phyloP scores from a whole-genome alignment of 1,139 yeast species.

The Debaryomyces coudertii region DNA sequence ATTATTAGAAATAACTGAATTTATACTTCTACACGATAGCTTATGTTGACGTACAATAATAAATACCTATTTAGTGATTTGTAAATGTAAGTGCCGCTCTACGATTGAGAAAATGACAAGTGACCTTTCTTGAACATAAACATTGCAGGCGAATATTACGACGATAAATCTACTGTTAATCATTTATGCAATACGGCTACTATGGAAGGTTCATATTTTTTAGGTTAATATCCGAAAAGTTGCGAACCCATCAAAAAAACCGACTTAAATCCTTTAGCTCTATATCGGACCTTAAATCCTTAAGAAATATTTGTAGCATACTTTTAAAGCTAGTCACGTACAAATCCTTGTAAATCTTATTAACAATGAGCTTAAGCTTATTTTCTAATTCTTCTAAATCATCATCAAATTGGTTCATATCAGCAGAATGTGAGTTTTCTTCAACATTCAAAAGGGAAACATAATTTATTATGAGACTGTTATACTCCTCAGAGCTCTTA shows the following conservation, averaged over 20 bases:
- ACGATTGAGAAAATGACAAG: background rate
- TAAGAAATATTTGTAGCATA: constrained; percentile 24
- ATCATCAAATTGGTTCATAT: constrained; percentile 20
- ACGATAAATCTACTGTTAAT: background rate
- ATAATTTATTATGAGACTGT: constrained; percentile 33
- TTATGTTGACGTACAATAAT: background rate
- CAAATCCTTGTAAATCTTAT: constrained; percentile 28
- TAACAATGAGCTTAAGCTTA: constrained; percentile 29
- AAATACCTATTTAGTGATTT: background rate
- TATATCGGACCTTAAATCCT: constrained; percentile 34
- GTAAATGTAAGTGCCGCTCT: background rate
- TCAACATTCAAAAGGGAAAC: constrained; percentile 31
- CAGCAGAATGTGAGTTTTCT: constrained; percentile 12
- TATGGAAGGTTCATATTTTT: no score
- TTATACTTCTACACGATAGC: background rate
- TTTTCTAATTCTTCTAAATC: constrained; percentile 31
- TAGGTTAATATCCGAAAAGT: background rate
- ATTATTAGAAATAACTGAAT: background rate
- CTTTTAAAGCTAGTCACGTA: constrained; percentile 27
- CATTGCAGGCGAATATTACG: background rate
- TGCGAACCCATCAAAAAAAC: constrained; percentile 12
- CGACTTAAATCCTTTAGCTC: constrained; percentile 32
- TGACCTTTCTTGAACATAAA: background rate
- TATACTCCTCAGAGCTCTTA: constrained; percentile 49
- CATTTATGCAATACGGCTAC: no score